Evolutionary conservation across 2,329 filamentous ascomycete species (phyloP).

Genomic region (Pezizomycotina sp.): DNA sequence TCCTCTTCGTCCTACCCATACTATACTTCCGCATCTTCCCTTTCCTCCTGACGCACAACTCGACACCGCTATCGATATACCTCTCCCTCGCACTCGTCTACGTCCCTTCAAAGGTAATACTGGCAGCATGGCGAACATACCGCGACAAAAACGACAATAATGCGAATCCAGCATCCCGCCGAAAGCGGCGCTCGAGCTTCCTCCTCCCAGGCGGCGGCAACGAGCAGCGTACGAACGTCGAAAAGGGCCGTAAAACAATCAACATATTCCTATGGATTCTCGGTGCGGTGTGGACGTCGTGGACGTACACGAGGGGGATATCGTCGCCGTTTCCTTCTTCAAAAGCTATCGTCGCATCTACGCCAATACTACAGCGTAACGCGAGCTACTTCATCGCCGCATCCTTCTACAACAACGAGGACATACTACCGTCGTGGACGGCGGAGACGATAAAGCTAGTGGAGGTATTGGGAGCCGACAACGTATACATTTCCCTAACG

Average conservation of each 20-base stretch:
- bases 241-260: no score
- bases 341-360: slow-evolving; percentile 3
- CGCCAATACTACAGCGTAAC: slow-evolving; percentile 4
- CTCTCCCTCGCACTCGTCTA: slow-evolving; percentile 9
- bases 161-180: slow-evolving; percentile 1
- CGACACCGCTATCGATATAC: slow-evolving; percentile 10
- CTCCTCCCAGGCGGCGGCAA: slow-evolving; percentile 4
- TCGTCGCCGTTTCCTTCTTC: slow-evolving; percentile 8
- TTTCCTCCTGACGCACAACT: slow-evolving; percentile 16
- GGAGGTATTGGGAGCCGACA: slow-evolving; percentile 6
- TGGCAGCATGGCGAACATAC: not conserved
- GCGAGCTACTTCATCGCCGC: slow-evolving; percentile 15
- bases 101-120: slow-evolving; percentile 3
- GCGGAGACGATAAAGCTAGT: slow-evolving; percentile 9
- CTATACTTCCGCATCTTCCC: slow-evolving; percentile 11
- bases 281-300: slow-evolving; percentile 5
- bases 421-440: slow-evolving; percentile 9
- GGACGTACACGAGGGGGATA: slow-evolving; percentile 7
- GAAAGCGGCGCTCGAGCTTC: slow-evolving; percentile 4
- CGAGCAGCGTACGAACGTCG: not conserved
- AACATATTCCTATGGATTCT: slow-evolving; percentile 5
- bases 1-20: slow-evolving; percentile 7
- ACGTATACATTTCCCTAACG: slow-evolving; percentile 15
- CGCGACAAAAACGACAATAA: slow-evolving; percentile 5
- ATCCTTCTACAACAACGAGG: slow-evolving; percentile 17